Base-by-base conservation (phyloP, 345 rosid genomes). In the Populus simonii region DNA sequence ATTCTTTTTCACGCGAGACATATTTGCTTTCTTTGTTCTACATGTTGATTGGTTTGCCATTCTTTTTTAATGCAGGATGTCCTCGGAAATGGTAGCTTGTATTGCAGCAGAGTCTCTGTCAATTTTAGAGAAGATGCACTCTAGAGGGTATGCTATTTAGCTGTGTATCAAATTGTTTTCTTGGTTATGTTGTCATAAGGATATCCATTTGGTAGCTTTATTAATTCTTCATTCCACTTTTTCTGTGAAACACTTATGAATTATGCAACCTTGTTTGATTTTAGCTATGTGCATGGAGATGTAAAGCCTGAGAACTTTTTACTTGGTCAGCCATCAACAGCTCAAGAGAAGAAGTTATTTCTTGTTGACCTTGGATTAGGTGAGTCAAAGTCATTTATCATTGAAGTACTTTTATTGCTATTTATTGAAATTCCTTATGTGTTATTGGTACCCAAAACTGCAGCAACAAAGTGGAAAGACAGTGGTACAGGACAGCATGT, bases 241-340 rank as follows among this genome's bases (percentile, higher is more conserved):
- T 29, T 35, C 17, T n/a, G 45, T 10, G 36, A 62, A n/a, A 3
- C 63, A 33, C 41, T 59, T 78, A 53, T 17, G 27, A 9, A 59
- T 59, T 23, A 51, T 70, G 2, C 15, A 4, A 10, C 45, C 43
- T 57, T 27, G 16, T 66, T 62, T 53, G 22, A 45, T 68, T 78
- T 63, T 63, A 82, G 85, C 72, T 82, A 82, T 74, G 85, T 82
- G 73, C 85, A 82, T 75, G 85, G 85, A 39, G 85, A 82, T 74
- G 85, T 82, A 75, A 82, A 82, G 70, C 85, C 82, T n/a, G 85
- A 82, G 66, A 82, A 82, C 79, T 82, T 82, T 61, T 82, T 82
- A 75, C 85, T 82, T 71, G 85, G 85, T 27, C 82, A 82, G 61
- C 85, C 85, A 43, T 61, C 55, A 38, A 78, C 85, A 15, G 4